Base-by-base conservation (phyloP, 2,329 filamentous ascomycete species). In the Malbranchea cinnamomea region DNA sequence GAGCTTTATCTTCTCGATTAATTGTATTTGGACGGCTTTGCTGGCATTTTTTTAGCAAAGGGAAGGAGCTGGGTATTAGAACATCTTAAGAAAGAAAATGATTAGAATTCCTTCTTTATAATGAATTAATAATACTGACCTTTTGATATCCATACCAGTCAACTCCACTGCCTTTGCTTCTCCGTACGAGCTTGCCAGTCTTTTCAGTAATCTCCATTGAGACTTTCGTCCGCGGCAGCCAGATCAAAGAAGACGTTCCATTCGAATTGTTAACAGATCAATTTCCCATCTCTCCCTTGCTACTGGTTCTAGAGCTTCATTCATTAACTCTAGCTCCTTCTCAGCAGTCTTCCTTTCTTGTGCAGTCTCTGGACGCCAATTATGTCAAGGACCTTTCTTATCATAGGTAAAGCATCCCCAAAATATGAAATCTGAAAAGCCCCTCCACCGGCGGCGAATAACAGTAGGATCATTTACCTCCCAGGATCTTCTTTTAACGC, bases 361-460 rank as follows among this genome's bases (percentile, higher is more conserved):
- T 8, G 18, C 24, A 11, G 36, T 46, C 29, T 48, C 34, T 4
- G 20, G 2, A 17, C 30, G 26, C 32, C 23, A 49, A 6, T 43
- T 38, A 42, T 49, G 21, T 32, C 21, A 48, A 26, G 38, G 37
- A 8, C 41, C 41, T 29, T 49, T 48, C n/a, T 43, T 36, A 31
- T 49, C 25, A 34, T 50, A 50, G n/a, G 28, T 43, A 34, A 48
- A 48, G 33, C 23, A 41, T 1, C 35, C 37, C 34, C 31, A 49
- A 38, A 48, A 50, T 28, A 50, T 50, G 23, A 47, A 48, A 30
- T 48, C 38, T 7, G 32, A 38, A 18, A 20, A 18, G 4, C 32
- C 32, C 30, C 39, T 40, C 31, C 25, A 49, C 23, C 12, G 23
- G 23, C 12, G 7, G 7, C 9, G 7, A 26, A 26, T 6, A 12